Evolutionary conservation across 257 asterid species (phyloP).

Genomic region (Leptodermis oblonga): DNA sequence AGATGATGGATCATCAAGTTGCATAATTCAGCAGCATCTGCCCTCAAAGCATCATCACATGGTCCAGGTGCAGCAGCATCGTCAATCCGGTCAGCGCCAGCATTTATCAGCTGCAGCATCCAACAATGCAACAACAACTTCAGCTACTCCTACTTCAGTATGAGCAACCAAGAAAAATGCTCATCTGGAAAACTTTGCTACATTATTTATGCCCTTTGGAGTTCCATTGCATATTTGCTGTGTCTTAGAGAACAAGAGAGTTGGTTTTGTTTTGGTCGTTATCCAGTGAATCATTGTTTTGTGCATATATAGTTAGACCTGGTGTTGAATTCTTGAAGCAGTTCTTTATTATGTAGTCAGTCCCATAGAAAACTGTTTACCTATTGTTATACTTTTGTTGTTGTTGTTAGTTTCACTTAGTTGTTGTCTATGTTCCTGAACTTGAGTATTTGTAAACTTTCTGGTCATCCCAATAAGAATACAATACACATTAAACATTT

Average conservation of each 20-base stretch:
- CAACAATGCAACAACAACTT: constrained; percentile 30
- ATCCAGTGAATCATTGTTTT: not conserved
- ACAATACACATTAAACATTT: not conserved
- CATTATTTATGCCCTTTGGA: not conserved
- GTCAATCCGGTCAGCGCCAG: constrained; percentile 41
- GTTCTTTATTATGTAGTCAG: not conserved
- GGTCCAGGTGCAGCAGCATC: constrained; percentile 38
- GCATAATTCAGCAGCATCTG: constrained; percentile 34
- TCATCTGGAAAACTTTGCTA: constrained; percentile 1
- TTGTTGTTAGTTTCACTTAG: not conserved
- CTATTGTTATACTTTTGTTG: constrained; percentile 3
- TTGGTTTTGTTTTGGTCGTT: not conserved
- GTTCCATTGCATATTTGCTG: not conserved
- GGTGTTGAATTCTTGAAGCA: not conserved
- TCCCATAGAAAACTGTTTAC: not conserved
- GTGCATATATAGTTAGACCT: constrained; percentile 6
- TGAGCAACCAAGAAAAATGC: constrained; percentile 13
- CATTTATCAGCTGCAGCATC: constrained; percentile 37
- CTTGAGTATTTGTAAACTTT: not conserved
- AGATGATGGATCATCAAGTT: constrained; percentile 39
- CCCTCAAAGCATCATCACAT: constrained; percentile 53
- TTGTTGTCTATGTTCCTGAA: not conserved
- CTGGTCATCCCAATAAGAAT: not conserved
- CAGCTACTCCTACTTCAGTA: constrained; percentile 45
- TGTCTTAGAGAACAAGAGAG: not conserved